These are phyloP conservation scores for Saccharomycopsis guyanensis DNA, from an alignment of 805 yeast genomes.

Conservation along the genomic window DNA sequence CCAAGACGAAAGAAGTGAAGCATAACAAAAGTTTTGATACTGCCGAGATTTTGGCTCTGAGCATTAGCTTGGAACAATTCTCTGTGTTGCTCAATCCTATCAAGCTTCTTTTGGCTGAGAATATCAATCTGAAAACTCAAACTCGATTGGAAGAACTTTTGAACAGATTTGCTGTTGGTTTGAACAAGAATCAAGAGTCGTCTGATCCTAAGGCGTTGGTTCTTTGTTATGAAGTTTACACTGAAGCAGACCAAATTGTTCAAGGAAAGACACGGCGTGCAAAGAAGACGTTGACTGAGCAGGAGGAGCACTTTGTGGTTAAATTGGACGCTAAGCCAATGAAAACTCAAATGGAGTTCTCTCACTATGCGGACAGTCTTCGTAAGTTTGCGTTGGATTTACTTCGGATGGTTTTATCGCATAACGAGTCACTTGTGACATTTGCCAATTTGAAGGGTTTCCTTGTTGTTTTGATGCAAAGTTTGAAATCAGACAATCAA, in stretches of 20 bases:
- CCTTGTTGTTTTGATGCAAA: conserved; percentile 58
- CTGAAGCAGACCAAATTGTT: conserved; percentile 37
- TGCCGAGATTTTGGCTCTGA: conserved; percentile 66
- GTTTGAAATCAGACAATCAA: conserved; percentile 63
- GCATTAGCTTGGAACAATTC: conserved; percentile 53
- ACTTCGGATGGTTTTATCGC: conserved; percentile 60
- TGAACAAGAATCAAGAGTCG: conserved; percentile 59
- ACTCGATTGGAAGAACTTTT: conserved; percentile 72
- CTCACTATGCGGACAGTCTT: conserved; percentile 51
- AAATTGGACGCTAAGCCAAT: conserved; percentile 53
- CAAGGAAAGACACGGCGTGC: conserved; percentile 22
- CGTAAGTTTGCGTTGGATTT: conserved; percentile 71
- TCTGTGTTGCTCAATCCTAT: conserved; percentile 59
- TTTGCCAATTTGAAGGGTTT: conserved; percentile 61
- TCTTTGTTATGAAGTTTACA: conserved; percentile 66
- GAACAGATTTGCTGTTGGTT: conserved; percentile 70
- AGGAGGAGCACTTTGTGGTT: conserved; percentile 67
- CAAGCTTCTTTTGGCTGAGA: conserved; percentile 52
- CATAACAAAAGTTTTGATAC: conserved; percentile 83
- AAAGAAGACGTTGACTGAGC: conserved; percentile 29
- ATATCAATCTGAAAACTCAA: conserved; percentile 59
- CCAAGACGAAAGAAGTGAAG: conserved; percentile 84
- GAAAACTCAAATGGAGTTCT: conserved; percentile 46
- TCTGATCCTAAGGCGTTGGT: conserved; percentile 51
- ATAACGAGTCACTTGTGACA: conserved; percentile 52